Conservation (phyloP, 2,329 filamentous ascomycete genomes). For the Daldinia sp. region DNA sequence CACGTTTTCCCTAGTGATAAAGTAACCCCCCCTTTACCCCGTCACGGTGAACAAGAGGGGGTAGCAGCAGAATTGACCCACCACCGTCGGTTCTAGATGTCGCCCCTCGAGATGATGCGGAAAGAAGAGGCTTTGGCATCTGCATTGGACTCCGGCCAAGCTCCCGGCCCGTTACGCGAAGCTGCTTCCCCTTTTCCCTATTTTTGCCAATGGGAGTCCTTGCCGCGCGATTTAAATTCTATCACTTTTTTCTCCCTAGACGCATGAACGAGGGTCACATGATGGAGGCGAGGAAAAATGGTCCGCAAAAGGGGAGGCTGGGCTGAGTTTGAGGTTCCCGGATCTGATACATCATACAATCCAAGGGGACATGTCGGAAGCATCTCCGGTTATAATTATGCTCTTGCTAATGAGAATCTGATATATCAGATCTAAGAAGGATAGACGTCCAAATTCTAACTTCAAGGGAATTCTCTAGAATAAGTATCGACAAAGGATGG, state of each 20-base stretch:
- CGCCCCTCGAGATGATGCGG: background rate
- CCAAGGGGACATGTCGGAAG: background rate
- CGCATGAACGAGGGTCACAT: constrained; percentile 15
- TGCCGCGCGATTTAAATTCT: constrained; percentile 6
- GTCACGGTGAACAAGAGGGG: constrained; percentile 13
- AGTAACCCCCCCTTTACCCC: constrained; percentile 11
- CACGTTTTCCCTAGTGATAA: constrained; percentile 27
- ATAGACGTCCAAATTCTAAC: background rate
- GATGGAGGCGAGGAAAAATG: background rate
- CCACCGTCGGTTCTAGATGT: background rate
- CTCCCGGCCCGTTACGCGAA: background rate
- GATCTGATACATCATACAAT: background rate
- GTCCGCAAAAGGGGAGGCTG: background rate
- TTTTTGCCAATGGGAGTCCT: constrained; percentile 19
- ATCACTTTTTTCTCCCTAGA: background rate
- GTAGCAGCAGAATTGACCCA: background rate
- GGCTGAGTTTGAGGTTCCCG: background rate
- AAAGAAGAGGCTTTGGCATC: background rate
- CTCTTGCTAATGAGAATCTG: background rate
- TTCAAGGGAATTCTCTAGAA: background rate
- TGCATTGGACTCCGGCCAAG: background rate
- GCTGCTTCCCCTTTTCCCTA: background rate
- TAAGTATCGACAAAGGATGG: background rate
- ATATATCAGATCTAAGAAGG: constrained; percentile 1
- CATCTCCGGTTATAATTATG: background rate